These are phyloP conservation scores for Rhizopogon vinicolor DNA, from an alignment of 768 basidiomycete genomes.

Conservation along the genomic window DNA sequence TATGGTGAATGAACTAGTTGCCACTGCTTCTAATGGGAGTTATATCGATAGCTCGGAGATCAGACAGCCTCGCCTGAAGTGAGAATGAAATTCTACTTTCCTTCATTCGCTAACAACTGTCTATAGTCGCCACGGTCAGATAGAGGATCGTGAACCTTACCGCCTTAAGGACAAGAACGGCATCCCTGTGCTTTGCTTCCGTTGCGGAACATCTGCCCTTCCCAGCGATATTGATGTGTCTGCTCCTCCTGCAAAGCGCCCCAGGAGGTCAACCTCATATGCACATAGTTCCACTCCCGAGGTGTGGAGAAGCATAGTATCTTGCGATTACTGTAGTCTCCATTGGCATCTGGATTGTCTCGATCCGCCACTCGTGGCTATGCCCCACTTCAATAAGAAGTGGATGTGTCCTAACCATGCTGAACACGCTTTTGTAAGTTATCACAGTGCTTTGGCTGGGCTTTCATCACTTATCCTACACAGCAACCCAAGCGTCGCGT, in stretches of 20 bases:
- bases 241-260: constrained; percentile 49
- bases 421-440: constrained; percentile 77
- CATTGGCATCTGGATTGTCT: constrained; percentile 98
- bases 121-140: constrained; percentile 73
- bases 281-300: constrained; percentile 41
- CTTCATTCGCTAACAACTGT: constrained; percentile 1
- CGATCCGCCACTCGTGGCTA: constrained; percentile 79
- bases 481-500: constrained; percentile 80
- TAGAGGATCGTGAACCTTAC: constrained; percentile 89
- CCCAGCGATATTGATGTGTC: constrained; percentile 49
- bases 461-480: background rate
- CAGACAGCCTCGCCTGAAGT: constrained; percentile 82
- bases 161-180: constrained; percentile 84
- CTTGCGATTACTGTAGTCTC: constrained; percentile 91
- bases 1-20: constrained; percentile 44
- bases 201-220: constrained; percentile 79
- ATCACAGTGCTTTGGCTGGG: background rate
- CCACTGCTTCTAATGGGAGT: constrained; percentile 70
- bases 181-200: constrained; percentile 82
- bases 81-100: constrained; percentile 26
- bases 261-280: constrained; percentile 41
- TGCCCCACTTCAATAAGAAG: constrained; percentile 86
- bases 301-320: constrained; percentile 72
- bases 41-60: constrained; percentile 80
- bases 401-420: constrained; percentile 99